Conservation (phyloP, 768 basidiomycete species). For the Tulasnella sp. region DNA sequence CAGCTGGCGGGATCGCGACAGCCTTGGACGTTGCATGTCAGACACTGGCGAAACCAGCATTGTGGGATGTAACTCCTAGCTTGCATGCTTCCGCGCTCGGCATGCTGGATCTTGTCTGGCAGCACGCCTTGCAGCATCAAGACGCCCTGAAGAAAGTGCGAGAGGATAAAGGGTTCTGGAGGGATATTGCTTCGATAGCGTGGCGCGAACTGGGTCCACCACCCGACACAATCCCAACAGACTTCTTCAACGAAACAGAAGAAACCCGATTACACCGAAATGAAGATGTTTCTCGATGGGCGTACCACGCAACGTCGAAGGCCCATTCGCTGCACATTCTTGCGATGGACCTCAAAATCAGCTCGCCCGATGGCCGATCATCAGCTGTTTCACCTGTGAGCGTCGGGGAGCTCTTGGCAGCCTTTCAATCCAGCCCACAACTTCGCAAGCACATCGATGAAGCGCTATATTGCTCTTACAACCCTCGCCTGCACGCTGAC, state of each 20-base stretch:
- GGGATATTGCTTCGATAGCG: constrained; percentile 49
- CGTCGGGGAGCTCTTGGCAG: constrained; percentile 17
- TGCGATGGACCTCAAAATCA: constrained; percentile 42
- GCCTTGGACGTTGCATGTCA: constrained; percentile 60
- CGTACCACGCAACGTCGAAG: constrained; percentile 62
- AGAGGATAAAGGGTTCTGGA: constrained; percentile 56
- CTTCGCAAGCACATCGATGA: constrained; percentile 52
- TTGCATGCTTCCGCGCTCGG: constrained; percentile 61
- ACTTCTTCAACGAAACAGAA: constrained; percentile 34
- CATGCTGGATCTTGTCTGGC: constrained; percentile 72
- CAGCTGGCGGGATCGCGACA: constrained; percentile 33
- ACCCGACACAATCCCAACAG: constrained; percentile 40
- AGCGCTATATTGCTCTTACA: constrained; percentile 59
- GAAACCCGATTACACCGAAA: constrained; percentile 45
- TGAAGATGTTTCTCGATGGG: constrained; percentile 48
- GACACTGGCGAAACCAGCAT: constrained; percentile 58
- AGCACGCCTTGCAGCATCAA: constrained; percentile 67
- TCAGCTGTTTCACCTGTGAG: constrained; percentile 18
- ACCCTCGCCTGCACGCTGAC: constrained; percentile 58
- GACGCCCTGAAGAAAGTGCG: constrained; percentile 45
- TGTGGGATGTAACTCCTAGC: constrained; percentile 70
- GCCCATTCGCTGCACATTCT: constrained; percentile 65
- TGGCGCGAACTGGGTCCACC: constrained; percentile 61
- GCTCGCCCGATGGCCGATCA: constrained; percentile 20
- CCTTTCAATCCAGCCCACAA: constrained; percentile 18